Conservation (phyloP, 108 stramenopile species). For the Epipyxis sp. region DNA sequence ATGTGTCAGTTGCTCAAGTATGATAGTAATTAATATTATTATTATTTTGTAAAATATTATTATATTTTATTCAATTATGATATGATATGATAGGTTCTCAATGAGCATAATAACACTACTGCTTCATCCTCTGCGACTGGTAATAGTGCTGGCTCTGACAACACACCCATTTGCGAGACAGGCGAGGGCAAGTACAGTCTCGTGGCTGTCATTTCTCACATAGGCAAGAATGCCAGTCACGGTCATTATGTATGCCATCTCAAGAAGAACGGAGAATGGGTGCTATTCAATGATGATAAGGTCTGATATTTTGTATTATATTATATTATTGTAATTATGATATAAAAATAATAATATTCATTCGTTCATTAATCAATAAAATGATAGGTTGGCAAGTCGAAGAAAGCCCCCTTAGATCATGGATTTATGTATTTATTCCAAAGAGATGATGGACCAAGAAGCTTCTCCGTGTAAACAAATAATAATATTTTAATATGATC, state of each 20-base stretch:
- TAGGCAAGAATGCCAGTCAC: conserved; percentile 90
- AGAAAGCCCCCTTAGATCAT: conserved; percentile 74
- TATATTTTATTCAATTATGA: neutral
- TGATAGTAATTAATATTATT: conserved; percentile 18
- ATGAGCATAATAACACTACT: neutral
- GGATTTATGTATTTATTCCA: conserved; percentile 82
- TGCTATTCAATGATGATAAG: conserved; percentile 97
- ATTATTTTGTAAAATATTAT: neutral
- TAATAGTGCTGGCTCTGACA: conserved; percentile 25
- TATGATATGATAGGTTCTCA: conserved; percentile 1
- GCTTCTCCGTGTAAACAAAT: too few relatives aligned
- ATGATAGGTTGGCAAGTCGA: conserved; percentile 76
- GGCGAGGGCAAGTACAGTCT: conserved; percentile 82
- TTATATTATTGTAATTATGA: too few relatives aligned
- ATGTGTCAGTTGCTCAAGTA: conserved; percentile 74
- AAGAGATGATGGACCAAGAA: neutral
- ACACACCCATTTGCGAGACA: conserved; percentile 16
- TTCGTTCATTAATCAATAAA: too few relatives aligned
- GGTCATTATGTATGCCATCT: conserved; percentile 98
- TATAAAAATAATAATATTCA: too few relatives aligned
- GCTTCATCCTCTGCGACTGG: too few relatives aligned
- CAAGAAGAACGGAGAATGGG: conserved; percentile 85
- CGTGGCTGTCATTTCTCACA: conserved; percentile 88
- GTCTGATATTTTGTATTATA: too few relatives aligned
- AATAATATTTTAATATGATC: too few relatives aligned